Base-by-base conservation (phyloP, 1,284 basidiomycete genomes). In the Singerocomus rubriflavus region DNA sequence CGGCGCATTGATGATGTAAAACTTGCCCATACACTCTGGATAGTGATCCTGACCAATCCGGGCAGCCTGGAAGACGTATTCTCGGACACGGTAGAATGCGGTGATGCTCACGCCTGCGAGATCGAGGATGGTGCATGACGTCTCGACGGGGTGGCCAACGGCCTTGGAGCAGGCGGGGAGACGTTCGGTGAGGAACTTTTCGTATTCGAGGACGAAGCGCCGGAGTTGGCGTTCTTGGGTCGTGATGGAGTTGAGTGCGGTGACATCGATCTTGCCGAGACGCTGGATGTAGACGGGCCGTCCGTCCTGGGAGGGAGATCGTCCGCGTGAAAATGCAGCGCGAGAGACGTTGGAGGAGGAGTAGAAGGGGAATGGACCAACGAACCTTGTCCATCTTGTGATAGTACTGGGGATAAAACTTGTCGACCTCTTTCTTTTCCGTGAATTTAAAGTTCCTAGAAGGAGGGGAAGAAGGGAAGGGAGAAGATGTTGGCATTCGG, bases 71-170 rank as follows among this genome's bases (percentile, higher is more conserved):
- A 79, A 81, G 40, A 99, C 88, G 75, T 96, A 98, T 72, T 90
- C 86, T 73, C 93, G 95, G 72, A 97, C 95, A 67, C 83, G 84
- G 74, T 88, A 94, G 70, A 98, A 99, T 66, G 84, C 85, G 54
- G 80, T 75, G 58, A 98, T 70, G 27, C 88, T 85, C 49, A 97
- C 93, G 66, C 82, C 82, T 53, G 85, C 72, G 54, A 99, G 82
- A 70, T 99, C 96, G 73, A 99, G 83, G 76, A 99, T 96, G 52
- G 96, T 98, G 82, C 95, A 98, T 51, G 85, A 92, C n/a, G 95
- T 98, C 74, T 98, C 95, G 68, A 99, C 87, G 51, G 92, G 85
- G 70, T 95, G 85, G 3, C 93, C 93, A 47, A 76, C 70, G 7
- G 81, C 77, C 34, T 73, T 71, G 46, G 87, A 78, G 73, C 91